Evolutionary conservation across 768 basidiomycete species (phyloP).

Genomic region (Hygrophorus pudorinus): DNA sequence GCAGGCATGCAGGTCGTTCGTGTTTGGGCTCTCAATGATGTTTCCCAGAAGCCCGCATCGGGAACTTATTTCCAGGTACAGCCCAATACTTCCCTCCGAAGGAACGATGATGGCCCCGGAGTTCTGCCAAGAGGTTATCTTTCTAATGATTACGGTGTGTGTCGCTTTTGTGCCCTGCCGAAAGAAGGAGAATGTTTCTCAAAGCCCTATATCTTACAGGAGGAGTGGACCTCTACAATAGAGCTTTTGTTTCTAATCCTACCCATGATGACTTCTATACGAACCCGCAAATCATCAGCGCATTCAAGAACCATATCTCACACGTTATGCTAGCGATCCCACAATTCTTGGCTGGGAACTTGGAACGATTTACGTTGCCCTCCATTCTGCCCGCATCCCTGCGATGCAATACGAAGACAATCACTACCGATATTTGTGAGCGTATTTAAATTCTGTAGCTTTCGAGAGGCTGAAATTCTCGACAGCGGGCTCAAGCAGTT

Average conservation of each 20-base stretch:
- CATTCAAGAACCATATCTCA: constrained; percentile 24
- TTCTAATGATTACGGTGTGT: constrained; percentile 19
- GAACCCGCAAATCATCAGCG: constrained; percentile 18
- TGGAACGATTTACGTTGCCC: constrained; percentile 18
- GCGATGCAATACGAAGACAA: constrained; percentile 16
- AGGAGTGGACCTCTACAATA: constrained; percentile 29
- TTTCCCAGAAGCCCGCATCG: no score
- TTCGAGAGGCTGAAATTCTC: neutral
- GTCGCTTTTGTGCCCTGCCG: neutral
- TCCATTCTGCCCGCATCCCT: constrained; percentile 13
- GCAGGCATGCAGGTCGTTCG: constrained; percentile 49
- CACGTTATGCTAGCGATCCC: constrained; percentile 20
- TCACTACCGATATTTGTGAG: constrained; percentile 20
- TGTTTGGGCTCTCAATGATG: constrained; percentile 69
- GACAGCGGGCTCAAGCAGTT: constrained; percentile 16
- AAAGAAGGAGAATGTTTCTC: neutral
- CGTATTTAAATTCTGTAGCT: neutral
- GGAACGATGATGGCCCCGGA: no score
- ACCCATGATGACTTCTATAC: constrained; percentile 31
- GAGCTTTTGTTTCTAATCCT: constrained; percentile 16
- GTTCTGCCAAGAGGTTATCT: constrained; percentile 18
- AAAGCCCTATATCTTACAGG: constrained; percentile 13
- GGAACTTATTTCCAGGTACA: no score
- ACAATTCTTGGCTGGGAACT: constrained; percentile 20
- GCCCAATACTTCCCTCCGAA: no score